Evolutionary conservation across 2,329 filamentous ascomycete genomes (phyloP), one percentile per base, ranked within the genome.

Genomic region (Penicillium fuscoglaucum): DNA sequence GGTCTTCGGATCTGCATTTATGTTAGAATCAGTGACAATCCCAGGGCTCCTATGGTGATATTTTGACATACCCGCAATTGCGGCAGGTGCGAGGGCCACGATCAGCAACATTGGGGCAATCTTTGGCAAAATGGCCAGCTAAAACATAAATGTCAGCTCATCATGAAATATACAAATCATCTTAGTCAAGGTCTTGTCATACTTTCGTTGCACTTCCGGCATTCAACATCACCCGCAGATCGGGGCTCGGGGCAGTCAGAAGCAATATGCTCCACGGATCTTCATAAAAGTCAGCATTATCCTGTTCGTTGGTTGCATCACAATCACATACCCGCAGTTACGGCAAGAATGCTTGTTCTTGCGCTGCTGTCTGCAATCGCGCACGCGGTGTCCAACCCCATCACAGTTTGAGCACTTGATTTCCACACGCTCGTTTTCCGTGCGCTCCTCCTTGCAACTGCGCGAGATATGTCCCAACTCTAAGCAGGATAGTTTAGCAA

Each of bases 321-420:
- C 12, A 31, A 8, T 29, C 13, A 49, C 74, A 53, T 70, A 79
- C 69, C 81, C 79, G 74, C 83, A 84, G 59, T 85, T 82, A 65
- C 80, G 83, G 70, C 83, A 85, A 29, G 74, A 72, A 52, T 68
- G 73, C 51, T 67, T 71, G 59, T 76, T 72, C 45, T 64, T 66
- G 48, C 78, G 79, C 21, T 67, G 51, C 55, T 76, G 66, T 9
- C 68, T 64, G 64, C 80, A 82, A 59, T 82, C 79, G 52, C 80
- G 80, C 63, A 75, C 76, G 61, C 80, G 78, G 64, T 83, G 81
- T 19, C 81, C 80, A 17, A 70, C 51, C 26, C 74, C 72, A 21
- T 68, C 71, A 64, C 82, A 85, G 61, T 83, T 81, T 55, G 76
- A 73, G 66, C 83, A 85, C 47, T 77, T 78, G 59, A 84, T 77